Evolutionary conservation across 2,329 filamentous ascomycete genomes (phyloP).

Genomic region (Colletotrichum gigasporum): DNA sequence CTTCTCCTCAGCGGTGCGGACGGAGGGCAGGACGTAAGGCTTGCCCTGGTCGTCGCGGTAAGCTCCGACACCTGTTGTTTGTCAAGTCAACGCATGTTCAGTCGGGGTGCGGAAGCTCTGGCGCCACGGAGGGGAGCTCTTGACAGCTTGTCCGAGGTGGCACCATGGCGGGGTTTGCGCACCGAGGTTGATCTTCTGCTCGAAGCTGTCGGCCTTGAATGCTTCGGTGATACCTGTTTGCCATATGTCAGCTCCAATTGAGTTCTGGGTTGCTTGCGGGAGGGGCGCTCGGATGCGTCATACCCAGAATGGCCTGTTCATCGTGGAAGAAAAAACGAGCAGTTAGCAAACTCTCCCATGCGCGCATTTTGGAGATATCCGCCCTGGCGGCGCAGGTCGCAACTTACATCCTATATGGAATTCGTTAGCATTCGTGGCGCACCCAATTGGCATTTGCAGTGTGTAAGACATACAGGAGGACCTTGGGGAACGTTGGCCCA

Average conservation of each 20-base stretch:
- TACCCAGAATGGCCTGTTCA: conserved; percentile 79
- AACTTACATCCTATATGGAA: conserved; percentile 50
- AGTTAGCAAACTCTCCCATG: conserved; percentile 30
- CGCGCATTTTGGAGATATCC: neutral
- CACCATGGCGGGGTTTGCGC: conserved; percentile 42
- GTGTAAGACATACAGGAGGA: conserved; percentile 78
- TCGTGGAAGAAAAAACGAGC: conserved; percentile 32
- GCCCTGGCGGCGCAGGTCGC: neutral
- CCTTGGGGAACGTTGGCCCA: conserved; percentile 94
- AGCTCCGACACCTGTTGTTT: conserved; percentile 81
- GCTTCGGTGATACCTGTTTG: conserved; percentile 88
- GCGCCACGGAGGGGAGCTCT: conserved; percentile 5
- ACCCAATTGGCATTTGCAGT: conserved; percentile 20
- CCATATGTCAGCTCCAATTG: conserved; percentile 36
- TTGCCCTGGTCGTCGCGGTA: conserved; percentile 99
- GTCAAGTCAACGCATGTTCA: neutral
- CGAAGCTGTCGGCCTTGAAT: conserved; percentile 95
- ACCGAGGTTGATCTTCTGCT: conserved; percentile 98
- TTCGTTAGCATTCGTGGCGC: conserved; percentile 44
- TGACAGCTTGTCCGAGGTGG: conserved; percentile 6
- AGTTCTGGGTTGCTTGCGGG: neutral
- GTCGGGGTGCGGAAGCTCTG: neutral
- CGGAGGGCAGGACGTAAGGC: conserved; percentile 96
- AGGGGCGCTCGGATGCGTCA: conserved; percentile 40
- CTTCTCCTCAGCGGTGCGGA: conserved; percentile 88